Percentiles rank a stretch among this genome's conserved stretches.
These are phyloP conservation scores for Pichia californica DNA, from an alignment of 805 yeast genomes.

Conservation along the genomic window DNA sequence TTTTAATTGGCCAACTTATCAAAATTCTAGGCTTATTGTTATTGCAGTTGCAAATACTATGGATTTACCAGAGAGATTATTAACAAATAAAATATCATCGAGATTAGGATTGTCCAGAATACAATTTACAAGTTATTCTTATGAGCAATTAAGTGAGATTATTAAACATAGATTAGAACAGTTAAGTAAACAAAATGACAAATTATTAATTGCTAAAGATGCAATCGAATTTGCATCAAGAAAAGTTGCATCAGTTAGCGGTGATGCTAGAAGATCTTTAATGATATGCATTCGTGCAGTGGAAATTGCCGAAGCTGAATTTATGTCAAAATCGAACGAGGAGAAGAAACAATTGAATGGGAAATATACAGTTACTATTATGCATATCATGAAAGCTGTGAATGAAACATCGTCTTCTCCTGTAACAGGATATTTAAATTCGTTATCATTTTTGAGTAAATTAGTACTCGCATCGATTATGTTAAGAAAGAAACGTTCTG, in stretches of 20 bases:
- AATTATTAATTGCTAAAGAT: slow-evolving; percentile 48
- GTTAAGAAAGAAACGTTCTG: slow-evolving; percentile 57
- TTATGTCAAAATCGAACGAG: slow-evolving; percentile 29
- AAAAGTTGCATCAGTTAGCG: slow-evolving; percentile 92
- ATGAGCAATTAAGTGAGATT: slow-evolving; percentile 67
- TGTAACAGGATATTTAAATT: slow-evolving; percentile 46
- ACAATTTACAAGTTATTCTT: slow-evolving; percentile 84
- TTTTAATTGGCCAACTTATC: slow-evolving; percentile 94
- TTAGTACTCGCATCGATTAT: slow-evolving; percentile 65
- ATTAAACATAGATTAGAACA: slow-evolving; percentile 63
- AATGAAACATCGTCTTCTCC: slow-evolving; percentile 77
- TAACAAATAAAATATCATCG: slow-evolving; percentile 85
- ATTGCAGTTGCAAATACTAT: slow-evolving; percentile 94
- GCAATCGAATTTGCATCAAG: slow-evolving; percentile 90
- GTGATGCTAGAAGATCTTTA: slow-evolving; percentile 93
- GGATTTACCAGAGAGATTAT: slow-evolving; percentile 88
- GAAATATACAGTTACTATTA: slow-evolving; percentile 53
- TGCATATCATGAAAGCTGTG: slow-evolving; percentile 73
- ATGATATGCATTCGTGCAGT: slow-evolving; percentile 85
- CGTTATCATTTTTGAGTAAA: slow-evolving; percentile 64
- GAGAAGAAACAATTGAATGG: slow-evolving; percentile 28
- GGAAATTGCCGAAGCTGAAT: slow-evolving; percentile 73
- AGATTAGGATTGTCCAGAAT: slow-evolving; percentile 84
- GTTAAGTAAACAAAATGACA: slow-evolving; percentile 35
- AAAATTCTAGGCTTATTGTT: slow-evolving; percentile 72